Evolutionary conservation across 192 early-diverging fungal genomes (phyloP), one percentile per base, ranked within the genome.

Genomic region (Mortierella antarctica): DNA sequence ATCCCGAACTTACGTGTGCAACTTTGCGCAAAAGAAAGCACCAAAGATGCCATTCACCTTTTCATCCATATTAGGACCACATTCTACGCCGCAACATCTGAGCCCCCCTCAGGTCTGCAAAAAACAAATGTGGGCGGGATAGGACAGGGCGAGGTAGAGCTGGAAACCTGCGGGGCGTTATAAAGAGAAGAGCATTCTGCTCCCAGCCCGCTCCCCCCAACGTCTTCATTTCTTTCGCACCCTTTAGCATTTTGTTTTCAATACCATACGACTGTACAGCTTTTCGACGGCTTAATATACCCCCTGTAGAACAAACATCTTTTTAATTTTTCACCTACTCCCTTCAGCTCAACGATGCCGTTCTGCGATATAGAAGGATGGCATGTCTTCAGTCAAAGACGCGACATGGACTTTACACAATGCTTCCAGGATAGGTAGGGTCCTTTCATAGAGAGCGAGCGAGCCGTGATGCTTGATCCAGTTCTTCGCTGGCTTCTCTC

Each of bases 391-490:
- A 80, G 76, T 52, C n/a, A 42, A 31, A 58, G 52, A 15, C 76
- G 76, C 21, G 57, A 57, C 7, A 80, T 80, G 76, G 76, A 80
- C 46, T 80, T 80, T 55, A 67, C 76, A 2, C 39, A 62, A 13
- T 80, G 76, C 21, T 80, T 80, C 41, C 76, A 80, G 41, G 65
- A 80, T 47, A 72, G 76, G 76, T 80, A 67, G 10, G 45, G 9
- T 14, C n/a, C 45, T 55, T 66, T 45, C 31, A 31, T 31, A 31
- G 31, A 31, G 31, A 31, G 31, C 31, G 31, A 31, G 31, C 31
- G 31, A 31, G 31, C 3, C 31, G 3, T 31, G 3, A 48, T 44
- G 5, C 7, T n/a, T 64, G n/a, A 11, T 50, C 11, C 0, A 2
- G 1, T 50, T 14, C 9, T 64, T 56, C 45, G 0, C 50, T 58